Conservation (phyloP, 106 monocot genomes). For the Iris macrosiphon region DNA sequence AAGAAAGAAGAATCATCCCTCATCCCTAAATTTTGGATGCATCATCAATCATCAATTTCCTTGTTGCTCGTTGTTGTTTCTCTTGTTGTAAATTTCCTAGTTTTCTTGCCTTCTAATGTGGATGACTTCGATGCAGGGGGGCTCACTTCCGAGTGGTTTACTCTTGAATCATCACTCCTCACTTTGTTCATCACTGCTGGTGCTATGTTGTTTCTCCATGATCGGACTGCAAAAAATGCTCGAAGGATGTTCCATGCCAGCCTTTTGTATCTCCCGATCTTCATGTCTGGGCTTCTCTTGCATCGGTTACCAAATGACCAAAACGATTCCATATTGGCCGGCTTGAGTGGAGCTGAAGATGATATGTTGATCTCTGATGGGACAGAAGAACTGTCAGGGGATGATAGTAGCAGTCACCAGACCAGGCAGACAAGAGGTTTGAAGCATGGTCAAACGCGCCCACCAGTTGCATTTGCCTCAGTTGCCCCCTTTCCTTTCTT, state of each 20-base stretch:
- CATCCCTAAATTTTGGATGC: too few relatives aligned
- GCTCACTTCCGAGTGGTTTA: constrained; percentile 76
- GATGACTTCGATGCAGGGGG: constrained; percentile 51
- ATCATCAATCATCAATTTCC: too few relatives aligned
- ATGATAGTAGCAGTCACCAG: not conserved
- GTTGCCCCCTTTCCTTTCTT: constrained; percentile 94
- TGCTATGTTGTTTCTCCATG: constrained; percentile 46
- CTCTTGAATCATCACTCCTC: constrained; percentile 66
- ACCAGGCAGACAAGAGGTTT: not conserved
- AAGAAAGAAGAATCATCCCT: too few relatives aligned
- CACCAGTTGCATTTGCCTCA: constrained; percentile 92
- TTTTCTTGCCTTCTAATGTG: not conserved
- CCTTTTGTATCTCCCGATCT: constrained; percentile 84
- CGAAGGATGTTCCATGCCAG: constrained; percentile 91
- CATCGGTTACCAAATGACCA: constrained; percentile 62
- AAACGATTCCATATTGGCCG: not conserved
- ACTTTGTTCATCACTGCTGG: constrained; percentile 53
- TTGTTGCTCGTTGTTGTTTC: too few relatives aligned
- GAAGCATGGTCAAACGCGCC: constrained; percentile 12
- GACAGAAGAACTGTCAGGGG: not conserved
- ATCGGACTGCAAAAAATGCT: constrained; percentile 57
- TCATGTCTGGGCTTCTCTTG: constrained; percentile 79
- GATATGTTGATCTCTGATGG: constrained; percentile 11
- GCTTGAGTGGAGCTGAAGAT: not conserved
- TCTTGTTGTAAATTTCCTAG: too few relatives aligned